These are phyloP conservation scores for Populus hybrid DNA, from an alignment of 441 rosid species.

Conservation along the genomic window DNA sequence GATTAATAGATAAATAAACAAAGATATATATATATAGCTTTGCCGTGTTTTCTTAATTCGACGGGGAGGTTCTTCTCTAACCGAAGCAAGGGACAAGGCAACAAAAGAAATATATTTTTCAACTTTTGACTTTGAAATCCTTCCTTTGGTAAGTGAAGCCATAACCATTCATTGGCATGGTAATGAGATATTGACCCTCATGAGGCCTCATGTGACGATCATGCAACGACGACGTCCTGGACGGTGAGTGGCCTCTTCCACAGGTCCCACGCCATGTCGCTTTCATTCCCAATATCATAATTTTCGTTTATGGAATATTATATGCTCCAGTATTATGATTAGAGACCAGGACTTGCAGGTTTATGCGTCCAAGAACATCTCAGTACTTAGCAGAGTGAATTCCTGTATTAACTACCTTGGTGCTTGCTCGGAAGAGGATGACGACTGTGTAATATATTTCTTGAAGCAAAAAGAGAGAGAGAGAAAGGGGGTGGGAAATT, in stretches of 20 bases:
- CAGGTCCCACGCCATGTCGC: too few species aligned
- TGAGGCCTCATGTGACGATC: not conserved
- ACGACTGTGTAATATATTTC: too few species aligned
- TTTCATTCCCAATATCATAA: too few species aligned
- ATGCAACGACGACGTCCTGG: not conserved
- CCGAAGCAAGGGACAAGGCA: not conserved
- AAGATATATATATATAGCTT: not conserved
- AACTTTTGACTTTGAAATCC: too few species aligned
- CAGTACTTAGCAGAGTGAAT: too few species aligned
- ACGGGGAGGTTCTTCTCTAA: not conserved
- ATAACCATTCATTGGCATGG: not conserved
- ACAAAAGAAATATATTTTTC: not conserved
- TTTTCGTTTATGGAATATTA: too few species aligned
- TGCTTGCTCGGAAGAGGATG: too few species aligned
- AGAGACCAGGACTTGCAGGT: not conserved
- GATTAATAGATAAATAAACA: not conserved
- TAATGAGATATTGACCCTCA: not conserved
- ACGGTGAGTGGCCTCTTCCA: not conserved
- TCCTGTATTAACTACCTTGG: too few species aligned
- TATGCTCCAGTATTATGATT: too few species aligned
- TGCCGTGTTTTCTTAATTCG: not conserved
- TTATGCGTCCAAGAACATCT: not conserved
- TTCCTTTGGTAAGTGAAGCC: not conserved
- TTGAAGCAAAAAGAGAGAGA: too few species aligned
- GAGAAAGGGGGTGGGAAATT: not conserved